Base-by-base conservation (phyloP, 225 moss, liverwort and hornwort genomes). In the Antitrichia curtipendula region DNA sequence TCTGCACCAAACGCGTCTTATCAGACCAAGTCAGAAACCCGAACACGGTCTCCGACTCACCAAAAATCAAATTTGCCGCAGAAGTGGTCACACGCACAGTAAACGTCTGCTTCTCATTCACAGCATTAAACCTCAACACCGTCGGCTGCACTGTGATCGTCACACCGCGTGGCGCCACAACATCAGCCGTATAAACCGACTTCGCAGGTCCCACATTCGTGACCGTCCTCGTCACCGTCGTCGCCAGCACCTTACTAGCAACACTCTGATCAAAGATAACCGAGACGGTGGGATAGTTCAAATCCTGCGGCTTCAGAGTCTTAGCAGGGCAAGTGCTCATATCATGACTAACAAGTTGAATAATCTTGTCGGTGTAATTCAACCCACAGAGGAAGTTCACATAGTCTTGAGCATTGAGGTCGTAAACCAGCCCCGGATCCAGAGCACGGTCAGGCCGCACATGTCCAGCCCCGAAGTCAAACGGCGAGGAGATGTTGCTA, bases 211-310 rank as follows among this genome's bases (percentile, higher is more conserved):
- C 97, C 3, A 97, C 99, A 53, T 99, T 99, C 5, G 99, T 96
- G 32, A 97, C 84, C 1, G 97, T 97, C 86, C 99, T 92, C 43
- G 90, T 91, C 78, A 99, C 87, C 28, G 96, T 93, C 12, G 96
- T 92, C 6, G 85, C 62, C 32, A 96, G 85, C 63, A 69, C 70
- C 40, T 90, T 87, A 16, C 87, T 88, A 4, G 93, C 87, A 21
- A 89, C 86, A 6, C 91, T 89, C 57, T 96, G 94, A 76, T 94
- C 94, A 52, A 99, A 99, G 54, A 99, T 9, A 4, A 87, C 91
- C 3, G 99, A 96, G 43, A 95, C 83, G 0, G 99, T 95, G 7
- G 99, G 99, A 82, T 99, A 99, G 84, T 99, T 99, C 82, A 99
- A 87, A 78, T 99, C 94, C 70, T 90, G 84, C 20, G 95, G 93